phyloP scores from a whole-genome alignment of 371 early-diverging fungal species.

The Rhizopus microsporus region DNA sequence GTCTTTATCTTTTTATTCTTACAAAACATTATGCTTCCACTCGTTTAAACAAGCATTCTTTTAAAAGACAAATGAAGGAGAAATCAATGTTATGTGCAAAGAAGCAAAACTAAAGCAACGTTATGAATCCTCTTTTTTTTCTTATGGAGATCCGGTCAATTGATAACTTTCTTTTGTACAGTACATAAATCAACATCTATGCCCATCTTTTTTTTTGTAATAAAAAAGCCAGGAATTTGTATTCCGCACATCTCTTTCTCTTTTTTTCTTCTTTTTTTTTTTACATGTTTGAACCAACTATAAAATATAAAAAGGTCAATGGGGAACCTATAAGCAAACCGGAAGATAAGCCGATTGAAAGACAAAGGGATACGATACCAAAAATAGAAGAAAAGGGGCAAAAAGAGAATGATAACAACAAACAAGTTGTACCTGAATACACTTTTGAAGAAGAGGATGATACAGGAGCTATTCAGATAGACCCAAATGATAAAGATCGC shows the following conservation, averaged over 20 bases:
- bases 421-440: constrained; percentile 5
- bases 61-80: constrained; percentile 6
- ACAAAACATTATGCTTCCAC: too few relatives aligned
- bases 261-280: constrained; percentile 6
- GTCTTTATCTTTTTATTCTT: too few relatives aligned
- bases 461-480: constrained; percentile 32
- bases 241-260: constrained; percentile 1
- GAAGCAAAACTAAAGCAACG: constrained; percentile 6
- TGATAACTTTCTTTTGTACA: too few relatives aligned
- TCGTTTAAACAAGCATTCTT: background rate
- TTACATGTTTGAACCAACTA: constrained; percentile 48
- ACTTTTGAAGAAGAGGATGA: constrained; percentile 24
- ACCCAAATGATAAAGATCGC: constrained; percentile 42
- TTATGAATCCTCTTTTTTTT: background rate
- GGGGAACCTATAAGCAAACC: constrained; percentile 9
- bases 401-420: background rate
- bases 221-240: background rate
- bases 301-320: constrained; percentile 42
- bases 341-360: background rate
- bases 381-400: background rate
- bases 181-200: background rate
- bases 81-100: constrained; percentile 1
- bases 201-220: background rate
- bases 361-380: background rate
- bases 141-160: too few relatives aligned